phyloP scores from a whole-genome alignment of 1,139 yeast species.

The Blastobotrys proliferans region DNA sequence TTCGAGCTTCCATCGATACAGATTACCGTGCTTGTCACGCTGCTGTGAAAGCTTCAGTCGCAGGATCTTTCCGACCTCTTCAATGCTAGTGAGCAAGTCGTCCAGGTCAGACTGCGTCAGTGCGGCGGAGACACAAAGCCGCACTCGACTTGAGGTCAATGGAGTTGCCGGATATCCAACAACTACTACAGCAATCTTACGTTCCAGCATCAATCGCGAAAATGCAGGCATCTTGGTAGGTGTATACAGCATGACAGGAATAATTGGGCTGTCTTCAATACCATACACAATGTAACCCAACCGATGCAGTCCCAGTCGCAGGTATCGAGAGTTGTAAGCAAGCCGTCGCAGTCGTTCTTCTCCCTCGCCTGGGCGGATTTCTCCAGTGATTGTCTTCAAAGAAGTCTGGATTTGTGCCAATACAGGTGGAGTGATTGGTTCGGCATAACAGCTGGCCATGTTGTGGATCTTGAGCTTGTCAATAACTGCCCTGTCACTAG shows the following conservation, averaged over 20 bases:
- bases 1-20: slow-evolving; percentile 73
- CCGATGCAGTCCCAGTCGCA: slow-evolving; percentile 84
- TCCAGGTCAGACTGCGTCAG: slow-evolving; percentile 93
- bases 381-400: slow-evolving; percentile 72
- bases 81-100: slow-evolving; percentile 63
- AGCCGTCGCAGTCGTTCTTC: slow-evolving; percentile 83
- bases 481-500: slow-evolving; percentile 64
- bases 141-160: slow-evolving; percentile 78
- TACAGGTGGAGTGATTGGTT: slow-evolving; percentile 86
- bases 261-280: slow-evolving; percentile 93
- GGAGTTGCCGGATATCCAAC: slow-evolving; percentile 99
- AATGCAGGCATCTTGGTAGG: slow-evolving; percentile 95
- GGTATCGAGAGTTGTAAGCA: slow-evolving; percentile 91
- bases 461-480: slow-evolving; percentile 71
- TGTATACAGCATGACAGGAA: slow-evolving; percentile 79
- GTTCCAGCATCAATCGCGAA: slow-evolving; percentile 72
- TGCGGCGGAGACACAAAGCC: slow-evolving; percentile 90
- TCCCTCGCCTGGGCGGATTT: slow-evolving; percentile 89
- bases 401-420: slow-evolving; percentile 84
- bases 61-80: slow-evolving; percentile 74
- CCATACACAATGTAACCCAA: slow-evolving; percentile 93
- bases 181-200: slow-evolving; percentile 88
- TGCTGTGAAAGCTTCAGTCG: slow-evolving; percentile 62
- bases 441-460: slow-evolving; percentile 74
- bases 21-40: slow-evolving; percentile 39